Evolutionary conservation across 441 rosid genomes (phyloP).

Genomic region (Pelargonium citronellum): DNA sequence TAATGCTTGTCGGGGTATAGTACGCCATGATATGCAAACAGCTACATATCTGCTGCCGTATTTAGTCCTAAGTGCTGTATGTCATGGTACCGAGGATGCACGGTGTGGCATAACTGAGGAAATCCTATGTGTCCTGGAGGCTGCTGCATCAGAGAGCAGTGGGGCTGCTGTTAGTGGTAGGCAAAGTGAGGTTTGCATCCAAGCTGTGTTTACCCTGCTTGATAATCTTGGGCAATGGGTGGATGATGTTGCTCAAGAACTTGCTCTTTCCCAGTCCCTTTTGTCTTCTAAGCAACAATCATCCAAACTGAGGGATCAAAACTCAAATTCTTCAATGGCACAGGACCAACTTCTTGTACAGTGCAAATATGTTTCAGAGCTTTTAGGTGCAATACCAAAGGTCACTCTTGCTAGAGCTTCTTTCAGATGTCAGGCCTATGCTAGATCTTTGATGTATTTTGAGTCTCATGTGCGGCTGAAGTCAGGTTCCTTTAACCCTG

Average conservation of each 20-base stretch:
- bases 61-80: slow-evolving; percentile 84
- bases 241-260: slow-evolving; percentile 83
- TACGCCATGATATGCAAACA: slow-evolving; percentile 94
- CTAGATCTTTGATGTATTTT: slow-evolving; percentile 94
- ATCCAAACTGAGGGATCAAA: slow-evolving; percentile 57
- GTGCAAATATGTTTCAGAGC: slow-evolving; percentile 88
- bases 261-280: slow-evolving; percentile 70
- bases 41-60: slow-evolving; percentile 90
- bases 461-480: slow-evolving; percentile 85
- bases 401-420: slow-evolving; percentile 91
- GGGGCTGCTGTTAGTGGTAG: slow-evolving; percentile 59
- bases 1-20: slow-evolving; percentile 94
- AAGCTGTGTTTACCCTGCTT: slow-evolving; percentile 93
- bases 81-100: slow-evolving; percentile 87
- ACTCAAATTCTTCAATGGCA: slow-evolving; percentile 37
- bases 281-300: slow-evolving; percentile 57
- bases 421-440: slow-evolving; percentile 92
- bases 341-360: slow-evolving; percentile 78
- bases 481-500: slow-evolving; percentile 95
- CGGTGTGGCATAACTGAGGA: slow-evolving; percentile 82
- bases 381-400: slow-evolving; percentile 79
- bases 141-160: slow-evolving; percentile 76
- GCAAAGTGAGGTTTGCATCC: slow-evolving; percentile 92
- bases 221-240: slow-evolving; percentile 99
- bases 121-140: slow-evolving; percentile 81